Percentiles rank a stretch among this genome's conserved stretches.
phyloP scores from a whole-genome alignment of 768 basidiomycete genomes.

The Boletus tylopilopsis region DNA sequence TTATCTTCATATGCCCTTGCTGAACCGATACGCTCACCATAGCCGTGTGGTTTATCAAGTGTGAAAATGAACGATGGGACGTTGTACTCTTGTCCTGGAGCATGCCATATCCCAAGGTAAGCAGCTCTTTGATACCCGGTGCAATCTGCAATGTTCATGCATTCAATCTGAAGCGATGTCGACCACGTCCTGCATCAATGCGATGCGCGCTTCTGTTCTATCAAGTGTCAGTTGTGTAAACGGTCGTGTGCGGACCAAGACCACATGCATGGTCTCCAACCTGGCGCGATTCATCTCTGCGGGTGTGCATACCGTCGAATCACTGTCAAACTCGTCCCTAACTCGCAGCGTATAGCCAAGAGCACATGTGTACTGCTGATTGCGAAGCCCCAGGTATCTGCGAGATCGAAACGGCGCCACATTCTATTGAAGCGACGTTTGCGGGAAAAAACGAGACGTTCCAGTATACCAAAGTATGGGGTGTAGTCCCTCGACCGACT shows the following conservation, averaged over 20 bases:
- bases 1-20: background rate
- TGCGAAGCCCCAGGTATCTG: conserved; percentile 51
- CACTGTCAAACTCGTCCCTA: background rate
- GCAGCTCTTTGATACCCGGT: background rate
- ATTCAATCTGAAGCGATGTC: conserved; percentile 39
- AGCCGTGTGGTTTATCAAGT: conserved; percentile 42
- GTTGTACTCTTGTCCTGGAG: conserved; percentile 38
- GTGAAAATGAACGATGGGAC: conserved; percentile 28
- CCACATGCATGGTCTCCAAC: conserved; percentile 51
- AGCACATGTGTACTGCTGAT: conserved; percentile 41
- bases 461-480: conserved; percentile 57
- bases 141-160: background rate
- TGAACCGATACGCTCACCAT: background rate
- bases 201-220: conserved; percentile 49
- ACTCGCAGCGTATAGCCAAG: conserved; percentile 37
- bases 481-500: background rate
- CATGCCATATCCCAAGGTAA: conserved; percentile 43
- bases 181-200: conserved; percentile 48
- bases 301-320: conserved; percentile 36
- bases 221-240: conserved; percentile 52
- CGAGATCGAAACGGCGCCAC: conserved; percentile 54
- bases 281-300: conserved; percentile 47
- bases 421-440: conserved; percentile 60
- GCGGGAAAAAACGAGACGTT: conserved; percentile 58
- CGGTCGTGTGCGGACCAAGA: conserved; percentile 44